Evolutionary conservation across 495 filamentous ascomycete species (phyloP).

Genomic region (Astrothelium macrocarpum): DNA sequence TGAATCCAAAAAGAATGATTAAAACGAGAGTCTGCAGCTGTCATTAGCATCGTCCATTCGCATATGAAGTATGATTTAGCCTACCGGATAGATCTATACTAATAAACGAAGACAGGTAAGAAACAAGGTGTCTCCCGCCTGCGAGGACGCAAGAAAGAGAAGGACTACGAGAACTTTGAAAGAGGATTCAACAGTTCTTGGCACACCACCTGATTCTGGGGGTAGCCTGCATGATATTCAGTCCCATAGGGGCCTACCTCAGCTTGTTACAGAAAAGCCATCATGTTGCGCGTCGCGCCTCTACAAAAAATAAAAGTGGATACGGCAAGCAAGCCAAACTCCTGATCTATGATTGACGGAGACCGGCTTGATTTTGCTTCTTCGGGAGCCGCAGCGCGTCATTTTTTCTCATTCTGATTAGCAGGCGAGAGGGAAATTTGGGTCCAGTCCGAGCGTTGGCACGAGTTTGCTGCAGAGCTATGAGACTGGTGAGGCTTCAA

Average conservation of each 20-base stretch:
- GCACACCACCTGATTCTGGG: background rate
- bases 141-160: constrained; percentile 6
- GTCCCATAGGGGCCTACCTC: constrained; percentile 5
- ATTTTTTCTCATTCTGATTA: background rate
- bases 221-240: constrained; percentile 6
- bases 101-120: constrained; percentile 7
- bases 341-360: background rate
- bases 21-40: background rate
- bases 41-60: background rate
- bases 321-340: background rate
- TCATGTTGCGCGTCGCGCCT: background rate
- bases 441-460: background rate
- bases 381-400: background rate
- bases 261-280: constrained; percentile 1
- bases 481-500: constrained; percentile 1
- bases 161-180: constrained; percentile 5
- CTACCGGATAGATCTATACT: constrained; percentile 5
- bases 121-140: constrained; percentile 5
- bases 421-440: background rate
- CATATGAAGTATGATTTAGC: background rate
- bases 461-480: background rate
- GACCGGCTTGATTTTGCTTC: background rate
- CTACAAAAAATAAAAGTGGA: constrained; percentile 5
- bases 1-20: background rate
- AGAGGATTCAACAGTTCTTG: constrained; percentile 6